Conservation (phyloP, 108 stramenopile species). For the Nitzschia inconspicua region DNA sequence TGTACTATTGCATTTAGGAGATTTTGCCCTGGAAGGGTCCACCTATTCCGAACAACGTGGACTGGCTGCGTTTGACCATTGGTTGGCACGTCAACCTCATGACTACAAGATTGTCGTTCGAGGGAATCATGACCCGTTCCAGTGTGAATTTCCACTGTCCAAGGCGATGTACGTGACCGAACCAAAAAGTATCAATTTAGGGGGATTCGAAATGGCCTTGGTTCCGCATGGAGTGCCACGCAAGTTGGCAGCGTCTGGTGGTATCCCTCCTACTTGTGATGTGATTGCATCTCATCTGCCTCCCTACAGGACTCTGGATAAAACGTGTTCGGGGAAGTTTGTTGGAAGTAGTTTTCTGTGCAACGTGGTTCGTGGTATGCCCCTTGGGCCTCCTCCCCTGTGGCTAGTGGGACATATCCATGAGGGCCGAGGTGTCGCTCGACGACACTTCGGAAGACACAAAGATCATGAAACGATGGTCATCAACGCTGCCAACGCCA, state of each 20-base stretch:
- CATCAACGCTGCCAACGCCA: slow-evolving; percentile 77
- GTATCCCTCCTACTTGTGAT: slow-evolving; percentile 50
- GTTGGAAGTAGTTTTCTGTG: slow-evolving; percentile 51
- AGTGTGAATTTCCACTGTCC: slow-evolving; percentile 33
- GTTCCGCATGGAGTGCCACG: slow-evolving; percentile 46
- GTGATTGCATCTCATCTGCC: slow-evolving; percentile 66
- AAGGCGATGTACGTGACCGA: slow-evolving; percentile 54
- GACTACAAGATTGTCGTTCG: slow-evolving; percentile 68
- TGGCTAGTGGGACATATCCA: slow-evolving; percentile 83
- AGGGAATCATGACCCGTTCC: slow-evolving; percentile 76
- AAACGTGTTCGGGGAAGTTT: slow-evolving; percentile 47
- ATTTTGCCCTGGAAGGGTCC: slow-evolving; percentile 55
- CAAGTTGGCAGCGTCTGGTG: slow-evolving; percentile 17
- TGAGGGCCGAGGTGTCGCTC: slow-evolving; percentile 52
- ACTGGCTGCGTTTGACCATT: slow-evolving; percentile 43
- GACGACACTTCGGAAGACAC: slow-evolving; percentile 22
- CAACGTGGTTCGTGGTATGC: slow-evolving; percentile 36
- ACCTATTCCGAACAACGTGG: slow-evolving; percentile 22
- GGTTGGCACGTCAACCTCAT: slow-evolving; percentile 59
- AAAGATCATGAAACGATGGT: slow-evolving; percentile 44
- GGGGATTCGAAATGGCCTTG: slow-evolving; percentile 25
- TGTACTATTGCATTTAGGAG: slow-evolving; percentile 70
- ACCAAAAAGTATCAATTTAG: slow-evolving; percentile 26
- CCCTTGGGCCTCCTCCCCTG: slow-evolving; percentile 31
- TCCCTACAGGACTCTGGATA: slow-evolving; percentile 55